Evolutionary conservation across 2,329 filamentous ascomycete genomes (phyloP), one percentile per base, ranked within the genome.

Genomic region (Talaromyces sp.): DNA sequence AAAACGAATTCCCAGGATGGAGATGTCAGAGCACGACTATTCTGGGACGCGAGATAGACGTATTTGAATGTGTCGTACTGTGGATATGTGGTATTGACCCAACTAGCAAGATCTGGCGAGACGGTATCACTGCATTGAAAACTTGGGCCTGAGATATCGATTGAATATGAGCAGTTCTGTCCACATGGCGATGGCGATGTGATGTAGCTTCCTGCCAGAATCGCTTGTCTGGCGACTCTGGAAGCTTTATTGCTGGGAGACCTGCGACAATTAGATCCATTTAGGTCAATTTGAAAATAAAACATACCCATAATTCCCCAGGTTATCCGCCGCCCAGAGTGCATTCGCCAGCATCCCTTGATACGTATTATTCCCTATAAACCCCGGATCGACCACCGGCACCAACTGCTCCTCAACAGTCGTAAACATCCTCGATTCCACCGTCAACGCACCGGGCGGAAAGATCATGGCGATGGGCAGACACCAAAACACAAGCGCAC

Each of bases 391-490:
- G 10, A 60, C 10, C 13, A 30, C 39, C 4, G 15, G 52, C n/a
- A 60, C 58, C 15, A 42, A 7, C 13, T 17, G 27, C 28, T n/a
- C 36, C 11, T 15, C 36, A 13, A 22, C 8, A 2, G 17, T 49
- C 1, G 39, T 30, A 28, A 51, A 5, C 42, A 44, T 39, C 15
- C 15, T 39, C 13, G 52, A 19, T 36, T 55, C 58, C 19, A 60
- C 42, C 10, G 58, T 60, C 36, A 60, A 47, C 15, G 58, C 58
- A 19, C 58, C 52, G 15, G 52, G 49, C 13, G 58, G 58, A 30
- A 60, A 60, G 4, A 60, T 22, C 58, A 60, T 60, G 8, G 58
- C 58, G 52, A 60, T 51, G 17, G 58, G 58, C 27, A 60, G 52
- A 56, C 52, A 60, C 58, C 58, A 60, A 22, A 54, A 60, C 52